These are phyloP conservation scores for Colletotrichum echinochloae DNA, from an alignment of 2,329 filamentous ascomycete genomes.

Conservation along the genomic window DNA sequence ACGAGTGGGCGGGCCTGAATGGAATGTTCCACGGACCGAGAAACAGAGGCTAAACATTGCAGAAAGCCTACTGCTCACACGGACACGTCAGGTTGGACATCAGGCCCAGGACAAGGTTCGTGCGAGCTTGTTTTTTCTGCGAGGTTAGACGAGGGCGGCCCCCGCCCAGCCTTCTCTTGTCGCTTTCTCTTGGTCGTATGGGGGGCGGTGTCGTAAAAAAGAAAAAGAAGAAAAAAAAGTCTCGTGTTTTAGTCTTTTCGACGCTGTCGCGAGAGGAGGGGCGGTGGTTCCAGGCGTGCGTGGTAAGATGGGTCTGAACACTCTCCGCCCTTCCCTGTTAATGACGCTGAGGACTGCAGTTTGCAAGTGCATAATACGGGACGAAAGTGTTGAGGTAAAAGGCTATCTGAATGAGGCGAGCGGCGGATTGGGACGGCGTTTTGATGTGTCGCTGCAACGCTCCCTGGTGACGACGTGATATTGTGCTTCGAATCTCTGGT, in stretches of 20 bases:
- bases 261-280: not conserved
- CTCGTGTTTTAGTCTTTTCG: not conserved
- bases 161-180: not conserved
- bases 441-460: too few relatives aligned
- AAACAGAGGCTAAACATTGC: not conserved
- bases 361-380: not conserved
- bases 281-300: not conserved
- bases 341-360: not conserved
- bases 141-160: not conserved
- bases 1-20: not conserved
- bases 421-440: not conserved
- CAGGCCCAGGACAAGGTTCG: not conserved
- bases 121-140: not conserved
- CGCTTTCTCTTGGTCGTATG: not conserved
- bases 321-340: not conserved
- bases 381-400: not conserved
- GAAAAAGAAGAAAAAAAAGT: too few relatives aligned
- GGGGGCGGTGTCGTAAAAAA: not conserved
- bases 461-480: not conserved
- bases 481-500: too few relatives aligned
- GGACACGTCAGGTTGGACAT: not conserved
- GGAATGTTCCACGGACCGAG: not conserved
- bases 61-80: not conserved
- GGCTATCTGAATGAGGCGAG: not conserved
- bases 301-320: not conserved